Conservation (phyloP, 345 rosid genomes). For the Rhodomyrtus tomentosa region DNA sequence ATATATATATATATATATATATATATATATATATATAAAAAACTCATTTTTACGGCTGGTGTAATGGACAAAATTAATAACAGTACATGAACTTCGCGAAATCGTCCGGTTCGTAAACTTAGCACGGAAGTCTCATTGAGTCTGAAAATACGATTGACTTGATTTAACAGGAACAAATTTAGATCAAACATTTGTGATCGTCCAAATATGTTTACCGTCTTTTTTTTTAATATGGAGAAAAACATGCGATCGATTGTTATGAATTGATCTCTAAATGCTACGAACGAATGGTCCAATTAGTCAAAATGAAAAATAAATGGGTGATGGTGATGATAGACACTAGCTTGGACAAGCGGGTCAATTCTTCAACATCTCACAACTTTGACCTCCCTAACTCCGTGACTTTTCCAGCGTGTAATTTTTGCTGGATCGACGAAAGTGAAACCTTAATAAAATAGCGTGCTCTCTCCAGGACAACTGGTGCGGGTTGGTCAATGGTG, state of each 20-base stretch:
- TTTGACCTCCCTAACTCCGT: not conserved
- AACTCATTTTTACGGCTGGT: not conserved
- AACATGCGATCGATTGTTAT: accelerated
- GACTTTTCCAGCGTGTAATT: not conserved
- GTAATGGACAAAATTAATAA: accelerated
- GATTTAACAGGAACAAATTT: not conserved
- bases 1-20: not conserved
- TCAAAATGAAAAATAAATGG: not conserved
- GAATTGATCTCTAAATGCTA: not conserved
- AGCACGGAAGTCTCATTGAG: accelerated
- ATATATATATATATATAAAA: not conserved
- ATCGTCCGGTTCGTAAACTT: not conserved
- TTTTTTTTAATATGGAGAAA: not conserved
- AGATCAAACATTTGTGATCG: too few species aligned
- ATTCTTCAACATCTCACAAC: not conserved
- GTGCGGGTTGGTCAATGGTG: not conserved
- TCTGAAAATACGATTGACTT: not conserved
- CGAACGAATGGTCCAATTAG: accelerated
- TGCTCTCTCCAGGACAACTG: not conserved
- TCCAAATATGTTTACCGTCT: too few species aligned
- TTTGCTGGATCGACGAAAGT: not conserved
- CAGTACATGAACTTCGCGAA: not conserved
- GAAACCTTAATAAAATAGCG: not conserved
- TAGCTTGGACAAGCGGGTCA: not conserved
- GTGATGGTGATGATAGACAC: not conserved